Conservation (phyloP, 495 filamentous ascomycete genomes). For the Penicillium coffeae region DNA sequence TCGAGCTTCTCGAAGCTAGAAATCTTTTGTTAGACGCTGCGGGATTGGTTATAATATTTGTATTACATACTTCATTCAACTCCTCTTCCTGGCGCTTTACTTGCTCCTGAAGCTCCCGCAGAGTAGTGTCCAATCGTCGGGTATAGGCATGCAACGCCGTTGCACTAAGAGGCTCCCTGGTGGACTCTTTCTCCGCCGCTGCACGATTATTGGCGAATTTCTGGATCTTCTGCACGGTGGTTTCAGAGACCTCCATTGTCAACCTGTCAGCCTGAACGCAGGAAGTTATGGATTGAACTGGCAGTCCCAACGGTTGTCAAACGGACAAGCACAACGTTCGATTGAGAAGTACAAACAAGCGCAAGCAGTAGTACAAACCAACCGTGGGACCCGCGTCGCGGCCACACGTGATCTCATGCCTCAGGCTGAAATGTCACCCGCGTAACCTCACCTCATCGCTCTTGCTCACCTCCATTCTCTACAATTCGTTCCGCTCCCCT, state of each 20-base stretch:
- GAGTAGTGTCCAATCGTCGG: slow-evolving; percentile 57
- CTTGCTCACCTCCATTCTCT: background rate
- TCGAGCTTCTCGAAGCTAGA: slow-evolving; percentile 42
- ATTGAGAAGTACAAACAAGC: background rate
- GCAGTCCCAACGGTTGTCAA: slow-evolving; percentile 1
- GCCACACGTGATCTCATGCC: slow-evolving; percentile 10
- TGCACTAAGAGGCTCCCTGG: slow-evolving; percentile 27
- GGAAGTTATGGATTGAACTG: background rate
- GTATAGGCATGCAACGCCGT: slow-evolving; percentile 38
- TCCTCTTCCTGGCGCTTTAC: slow-evolving; percentile 63
- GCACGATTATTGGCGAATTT: slow-evolving; percentile 35
- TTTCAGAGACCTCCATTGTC: slow-evolving; percentile 32
- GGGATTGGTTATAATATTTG: background rate
- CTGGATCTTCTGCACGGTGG: slow-evolving; percentile 35
- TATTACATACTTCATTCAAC: slow-evolving; percentile 46
- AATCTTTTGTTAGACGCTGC: background rate
- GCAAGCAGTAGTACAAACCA: background rate
- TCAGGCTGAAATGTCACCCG: slow-evolving; percentile 5
- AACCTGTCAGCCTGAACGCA: background rate
- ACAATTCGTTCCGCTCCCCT: slow-evolving; percentile 22
- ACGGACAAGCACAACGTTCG: background rate
- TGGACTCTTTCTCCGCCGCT: slow-evolving; percentile 33
- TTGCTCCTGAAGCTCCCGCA: slow-evolving; percentile 59
- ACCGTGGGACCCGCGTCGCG: slow-evolving; percentile 8
- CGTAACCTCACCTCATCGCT: slow-evolving; percentile 13